Evolutionary conservation across 2,329 filamentous ascomycete species (phyloP), one percentile per base, ranked within the genome.

Genomic region (Ceratocystis colombiana): DNA sequence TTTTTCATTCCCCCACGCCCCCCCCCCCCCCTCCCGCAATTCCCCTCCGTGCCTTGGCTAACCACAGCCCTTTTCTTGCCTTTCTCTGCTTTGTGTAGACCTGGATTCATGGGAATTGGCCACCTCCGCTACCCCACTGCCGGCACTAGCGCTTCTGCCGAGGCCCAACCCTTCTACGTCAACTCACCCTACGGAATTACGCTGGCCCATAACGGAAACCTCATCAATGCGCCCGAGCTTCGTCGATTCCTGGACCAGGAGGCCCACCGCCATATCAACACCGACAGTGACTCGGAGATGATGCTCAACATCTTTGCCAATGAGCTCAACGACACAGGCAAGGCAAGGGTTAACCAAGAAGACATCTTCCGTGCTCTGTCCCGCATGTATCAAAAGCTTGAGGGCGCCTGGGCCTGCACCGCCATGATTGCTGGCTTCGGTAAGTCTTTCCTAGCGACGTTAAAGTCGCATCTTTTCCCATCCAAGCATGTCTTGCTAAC

Each of bases 71-170:
- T 57, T 28, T 50, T 8, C 48, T 45, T 10, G 33, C 33, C 33
- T 37, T 37, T 37, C 0, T 37, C 8, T 41, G 10, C 37, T 41
- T 48, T 12, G 46, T 41, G 25, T 41, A 94, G 64, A 88, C 67
- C 90, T 12, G 91, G 91, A 44, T 93, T 84, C 76, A 92, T 94
- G 88, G 90, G 90, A 69, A 81, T 96, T 68, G 88, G 84, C 53
- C 92, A 96, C 75, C 76, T 96, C 71, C 82, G 92, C 74, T 96
- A 96, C 76, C 92, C 92, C 10, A 96, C 92, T 6, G 88, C 89
- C 12, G 92, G 92, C 67, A 94, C 87, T 74, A 89, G 87, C 70
- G 79, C 78, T 67, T 76, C 75, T 72, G 86, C 90, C 6, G 90
- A 96, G 76, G 89, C 90, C 10, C 91, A 96, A 76, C 92, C 92